Conservation (phyloP, 129 eudicot species). For the Daucus carota region DH1_v3.0 NC_030385.2:282501-283000, state of each 20-base stretch:
- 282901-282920: too few relatives aligned
- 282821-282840: too few relatives aligned
- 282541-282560: not conserved
- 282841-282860: too few relatives aligned
- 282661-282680: not conserved
- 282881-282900: too few relatives aligned
- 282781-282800: too few relatives aligned
- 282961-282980: too few relatives aligned
- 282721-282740: not conserved
- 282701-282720: not conserved
- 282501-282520: not conserved
- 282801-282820: too few relatives aligned
- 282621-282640: not conserved
- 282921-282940: too few relatives aligned
- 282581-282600: not conserved
- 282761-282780: too few relatives aligned
- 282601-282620: not conserved
- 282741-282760: not conserved
- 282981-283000: too few relatives aligned
- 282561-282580: not conserved
- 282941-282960: too few relatives aligned
- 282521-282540: not conserved
- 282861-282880: too few relatives aligned
- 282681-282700: not conserved
- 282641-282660: not conserved